Evolutionary conservation across 164 flowering plant genomes (phyloP), one percentile per base, ranked within the genome.

Genomic region (Aristolochia contorta): DNA sequence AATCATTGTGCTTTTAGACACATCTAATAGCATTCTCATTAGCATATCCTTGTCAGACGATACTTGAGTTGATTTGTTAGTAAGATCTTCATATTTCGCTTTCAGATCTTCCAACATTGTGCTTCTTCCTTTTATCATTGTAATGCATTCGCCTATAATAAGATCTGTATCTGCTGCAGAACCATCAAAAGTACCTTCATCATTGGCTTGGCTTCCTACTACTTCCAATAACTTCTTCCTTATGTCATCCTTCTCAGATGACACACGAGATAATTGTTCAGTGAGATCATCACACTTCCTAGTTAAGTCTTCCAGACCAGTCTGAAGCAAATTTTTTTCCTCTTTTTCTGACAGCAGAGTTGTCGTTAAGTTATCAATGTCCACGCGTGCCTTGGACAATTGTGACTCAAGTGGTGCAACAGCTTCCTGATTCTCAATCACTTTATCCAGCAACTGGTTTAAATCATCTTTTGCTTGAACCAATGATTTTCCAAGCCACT

Each of bases 401-500:
- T 62, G 65, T 14, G 72, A 62, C 27, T 71, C 72, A 55, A 23
- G 54, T 37, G 63, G 62, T 12, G 70, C 62, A 59, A 62, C 46
- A 50, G 55, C 46, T 20, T 43, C 68, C 59, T 41, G 47, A 54
- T 69, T 60, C 68, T 56, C 67, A 62, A 59, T 21, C 72, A 78
- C 49, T 63, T 75, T 80, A 65, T 69, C 71, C 46, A 79, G 82
- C 73, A 89, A 65, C 56, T 64, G 66, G 16, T 24, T 54, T 43
- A 71, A 62, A 66, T 84, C 83, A 66, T 67, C 75, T 60, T 69
- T 80, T 48, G 85, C 79, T 57, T 72, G 73, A 52, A 60, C 58
- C 66, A 76, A 74, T 51, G 96, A 87, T 52, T 84, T 81, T 67
- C 60, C 65, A 54, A 90, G 79, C 92, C 92, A 87, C 54, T 48